phyloP scores from a whole-genome alignment of 2,329 filamentous ascomycete genomes.

The Phoma sp. region DNA sequence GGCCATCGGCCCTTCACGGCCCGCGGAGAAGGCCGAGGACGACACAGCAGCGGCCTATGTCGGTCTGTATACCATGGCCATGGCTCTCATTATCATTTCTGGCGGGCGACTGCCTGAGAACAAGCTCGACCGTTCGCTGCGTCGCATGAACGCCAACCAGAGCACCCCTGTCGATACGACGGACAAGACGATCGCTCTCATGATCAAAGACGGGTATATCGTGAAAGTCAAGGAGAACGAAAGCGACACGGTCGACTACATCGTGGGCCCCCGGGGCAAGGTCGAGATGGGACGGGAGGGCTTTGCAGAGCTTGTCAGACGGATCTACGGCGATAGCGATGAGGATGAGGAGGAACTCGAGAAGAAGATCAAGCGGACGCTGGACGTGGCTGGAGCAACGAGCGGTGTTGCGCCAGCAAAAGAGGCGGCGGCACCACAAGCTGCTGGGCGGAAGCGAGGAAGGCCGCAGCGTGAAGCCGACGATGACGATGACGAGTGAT shows the following conservation, averaged over 20 bases:
- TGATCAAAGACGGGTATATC: slow-evolving; percentile 85
- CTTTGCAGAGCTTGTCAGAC: slow-evolving; percentile 70
- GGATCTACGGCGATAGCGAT: slow-evolving; percentile 53
- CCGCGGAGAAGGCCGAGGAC: slow-evolving; percentile 52
- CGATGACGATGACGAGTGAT: slow-evolving; percentile 1
- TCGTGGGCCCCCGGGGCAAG: slow-evolving; percentile 83
- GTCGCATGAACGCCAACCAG: slow-evolving; percentile 74
- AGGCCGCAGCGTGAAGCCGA: slow-evolving; percentile 19
- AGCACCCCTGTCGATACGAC: slow-evolving; percentile 77
- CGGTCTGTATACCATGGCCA: slow-evolving; percentile 79
- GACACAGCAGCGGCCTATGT: slow-evolving; percentile 79
- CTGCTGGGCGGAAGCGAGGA: slow-evolving; percentile 26
- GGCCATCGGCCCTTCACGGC: slow-evolving; percentile 72
- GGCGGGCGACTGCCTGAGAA: slow-evolving; percentile 76
- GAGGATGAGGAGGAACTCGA: slow-evolving; percentile 45
- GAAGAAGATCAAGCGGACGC: slow-evolving; percentile 40
- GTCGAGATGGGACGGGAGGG: slow-evolving; percentile 82
- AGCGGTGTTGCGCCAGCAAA: neutral
- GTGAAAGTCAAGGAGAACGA: slow-evolving; percentile 76
- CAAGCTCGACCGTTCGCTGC: slow-evolving; percentile 77
- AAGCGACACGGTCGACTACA: slow-evolving; percentile 80
- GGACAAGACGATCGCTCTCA: slow-evolving; percentile 73
- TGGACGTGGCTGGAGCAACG: slow-evolving; percentile 34
- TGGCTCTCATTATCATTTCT: slow-evolving; percentile 75
- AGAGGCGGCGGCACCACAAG: neutral